These are phyloP conservation scores for Filosporella fistucella DNA, from an alignment of 495 filamentous ascomycete genomes.

Conservation along the genomic window DNA sequence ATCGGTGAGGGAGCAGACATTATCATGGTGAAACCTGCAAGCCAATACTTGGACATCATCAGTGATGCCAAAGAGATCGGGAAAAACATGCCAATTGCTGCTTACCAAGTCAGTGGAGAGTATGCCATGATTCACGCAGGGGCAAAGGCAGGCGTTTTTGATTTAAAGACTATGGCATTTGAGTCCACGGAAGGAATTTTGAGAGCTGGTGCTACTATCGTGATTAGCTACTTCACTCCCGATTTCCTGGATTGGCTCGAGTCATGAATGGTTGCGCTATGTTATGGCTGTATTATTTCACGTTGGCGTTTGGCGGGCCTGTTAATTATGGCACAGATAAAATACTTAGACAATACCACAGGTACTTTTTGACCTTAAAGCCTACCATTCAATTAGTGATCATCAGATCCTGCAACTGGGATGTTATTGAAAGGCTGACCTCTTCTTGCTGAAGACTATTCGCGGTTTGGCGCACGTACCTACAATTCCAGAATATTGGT, in stretches of 20 bases:
- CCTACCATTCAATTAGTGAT: too few species aligned
- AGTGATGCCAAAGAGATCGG: slow-evolving; percentile 92
- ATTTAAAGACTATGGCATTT: slow-evolving; percentile 91
- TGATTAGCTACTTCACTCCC: slow-evolving; percentile 91
- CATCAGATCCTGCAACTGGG: too few species aligned
- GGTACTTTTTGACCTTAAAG: too few species aligned
- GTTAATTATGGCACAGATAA: too few species aligned
- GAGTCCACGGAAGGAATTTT: slow-evolving; percentile 91
- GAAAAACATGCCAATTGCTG: slow-evolving; percentile 82
- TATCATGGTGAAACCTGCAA: slow-evolving; percentile 98
- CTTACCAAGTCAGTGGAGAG: slow-evolving; percentile 96
- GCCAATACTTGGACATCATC: slow-evolving; percentile 93
- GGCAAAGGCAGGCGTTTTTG: slow-evolving; percentile 96
- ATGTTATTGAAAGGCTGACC: too few species aligned
- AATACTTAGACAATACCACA: too few species aligned
- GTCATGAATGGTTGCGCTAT: too few species aligned
- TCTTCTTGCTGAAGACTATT: too few species aligned
- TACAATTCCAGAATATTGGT: too few species aligned
- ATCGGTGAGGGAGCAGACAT: slow-evolving; percentile 93
- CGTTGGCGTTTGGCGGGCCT: too few species aligned
- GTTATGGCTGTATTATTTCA: too few species aligned
- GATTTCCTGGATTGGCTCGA: slow-evolving; percentile 85
- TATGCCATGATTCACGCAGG: slow-evolving; percentile 97
- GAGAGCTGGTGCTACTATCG: slow-evolving; percentile 84
- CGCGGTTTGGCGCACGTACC: too few species aligned